Conservation (phyloP, 768 basidiomycete genomes). For the Podaxis sp. region DNA sequence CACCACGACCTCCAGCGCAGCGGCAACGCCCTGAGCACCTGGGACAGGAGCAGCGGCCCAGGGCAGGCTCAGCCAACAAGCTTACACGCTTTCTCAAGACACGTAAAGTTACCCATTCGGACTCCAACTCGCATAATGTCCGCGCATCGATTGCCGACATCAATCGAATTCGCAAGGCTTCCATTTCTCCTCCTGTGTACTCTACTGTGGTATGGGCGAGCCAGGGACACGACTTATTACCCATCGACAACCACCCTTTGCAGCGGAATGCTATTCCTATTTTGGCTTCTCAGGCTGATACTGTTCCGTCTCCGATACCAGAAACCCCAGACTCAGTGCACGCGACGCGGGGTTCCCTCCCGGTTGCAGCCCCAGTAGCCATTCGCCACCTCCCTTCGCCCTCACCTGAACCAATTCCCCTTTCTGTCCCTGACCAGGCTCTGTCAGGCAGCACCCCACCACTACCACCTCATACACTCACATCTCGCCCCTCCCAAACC, state of each 20-base stretch:
- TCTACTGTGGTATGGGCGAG: constrained; percentile 17
- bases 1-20: constrained; percentile 10
- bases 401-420: not conserved
- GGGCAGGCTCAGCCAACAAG: constrained; percentile 7
- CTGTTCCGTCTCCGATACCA: not conserved
- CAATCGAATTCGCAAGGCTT: constrained; percentile 16
- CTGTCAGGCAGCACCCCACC: not conserved
- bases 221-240: constrained; percentile 8
- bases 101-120: not conserved
- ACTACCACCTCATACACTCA: not conserved
- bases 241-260: constrained; percentile 12
- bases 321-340: not conserved
- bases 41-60: not conserved
- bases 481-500: constrained; percentile 10
- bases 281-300: not conserved
- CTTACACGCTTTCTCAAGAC: constrained; percentile 15
- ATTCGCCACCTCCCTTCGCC: not conserved
- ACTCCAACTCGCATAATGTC: constrained; percentile 1
- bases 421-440: not conserved
- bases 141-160: constrained; percentile 6
- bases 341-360: not conserved
- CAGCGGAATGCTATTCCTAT: constrained; percentile 11
- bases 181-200: constrained; percentile 21
- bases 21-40: not conserved
- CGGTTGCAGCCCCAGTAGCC: not conserved